Evolutionary conservation across 176 grass and related monocot genomes (phyloP).

Genomic region (Eragrostis nindensis): DNA sequence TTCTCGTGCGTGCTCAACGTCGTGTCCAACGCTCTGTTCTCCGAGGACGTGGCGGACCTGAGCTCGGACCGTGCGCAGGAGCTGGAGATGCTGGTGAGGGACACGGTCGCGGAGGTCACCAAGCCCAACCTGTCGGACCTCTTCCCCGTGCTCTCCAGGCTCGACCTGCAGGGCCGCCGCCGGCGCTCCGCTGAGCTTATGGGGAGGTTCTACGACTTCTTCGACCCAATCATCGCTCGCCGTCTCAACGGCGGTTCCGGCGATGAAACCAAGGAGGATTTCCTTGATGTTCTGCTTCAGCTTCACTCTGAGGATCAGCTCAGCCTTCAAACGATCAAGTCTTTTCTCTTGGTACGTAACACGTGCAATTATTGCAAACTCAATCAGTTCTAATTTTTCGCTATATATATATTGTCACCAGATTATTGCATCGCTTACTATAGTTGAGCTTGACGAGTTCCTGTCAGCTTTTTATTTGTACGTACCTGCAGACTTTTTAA

Average conservation of each 20-base stretch:
- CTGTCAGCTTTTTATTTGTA: background rate
- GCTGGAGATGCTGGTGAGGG: slow-evolving; percentile 52
- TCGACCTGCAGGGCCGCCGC: slow-evolving; percentile 68
- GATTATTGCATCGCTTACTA: background rate
- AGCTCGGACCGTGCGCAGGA: slow-evolving; percentile 47
- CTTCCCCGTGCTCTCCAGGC: slow-evolving; percentile 54
- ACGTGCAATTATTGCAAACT: background rate
- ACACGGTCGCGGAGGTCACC: slow-evolving; percentile 30
- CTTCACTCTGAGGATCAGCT: slow-evolving; percentile 53
- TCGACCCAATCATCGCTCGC: slow-evolving; percentile 46
- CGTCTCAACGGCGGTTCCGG: slow-evolving; percentile 4
- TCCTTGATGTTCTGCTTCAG: slow-evolving; percentile 62
- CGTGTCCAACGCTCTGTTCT: slow-evolving; percentile 54
- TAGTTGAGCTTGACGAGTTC: background rate
- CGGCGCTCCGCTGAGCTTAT: background rate
- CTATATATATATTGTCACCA: background rate
- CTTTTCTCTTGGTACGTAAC: slow-evolving; percentile 49
- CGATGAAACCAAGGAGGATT: slow-evolving; percentile 36
- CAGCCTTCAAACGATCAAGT: slow-evolving; percentile 45
- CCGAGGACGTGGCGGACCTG: slow-evolving; percentile 54
- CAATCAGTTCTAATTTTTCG: background rate
- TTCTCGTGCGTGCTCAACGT: slow-evolving; percentile 56
- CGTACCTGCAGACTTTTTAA: too few species aligned
- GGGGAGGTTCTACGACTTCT: slow-evolving; percentile 46
- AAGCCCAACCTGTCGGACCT: slow-evolving; percentile 65